Evolutionary conservation across 441 rosid species (phyloP).

Genomic region (Erodium trifolium): DNA sequence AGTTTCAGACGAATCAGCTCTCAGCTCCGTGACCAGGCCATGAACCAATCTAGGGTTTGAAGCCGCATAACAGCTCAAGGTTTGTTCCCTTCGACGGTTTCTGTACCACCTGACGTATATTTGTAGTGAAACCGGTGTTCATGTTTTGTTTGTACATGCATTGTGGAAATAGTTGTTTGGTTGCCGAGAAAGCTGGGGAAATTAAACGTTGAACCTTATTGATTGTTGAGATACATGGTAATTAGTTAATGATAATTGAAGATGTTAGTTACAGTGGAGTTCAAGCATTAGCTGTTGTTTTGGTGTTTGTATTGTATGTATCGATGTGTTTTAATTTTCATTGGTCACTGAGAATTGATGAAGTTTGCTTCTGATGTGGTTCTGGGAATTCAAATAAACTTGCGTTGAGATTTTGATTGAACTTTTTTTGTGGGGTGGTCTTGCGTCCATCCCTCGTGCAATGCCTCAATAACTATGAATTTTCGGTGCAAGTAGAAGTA

Average conservation of each 20-base stretch:
- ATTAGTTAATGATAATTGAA: not conserved
- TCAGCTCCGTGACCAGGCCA: constrained; percentile 2
- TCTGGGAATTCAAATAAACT: not conserved
- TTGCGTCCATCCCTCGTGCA: not conserved
- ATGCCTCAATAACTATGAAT: not conserved
- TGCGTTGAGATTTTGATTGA: not conserved
- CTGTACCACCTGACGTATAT: not conserved
- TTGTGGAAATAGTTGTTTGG: constrained; percentile 8
- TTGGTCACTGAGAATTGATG: not conserved
- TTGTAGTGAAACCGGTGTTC: not conserved
- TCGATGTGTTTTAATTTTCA: not conserved
- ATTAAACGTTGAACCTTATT: not conserved
- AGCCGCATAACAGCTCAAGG: not conserved
- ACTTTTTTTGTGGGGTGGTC: not conserved
- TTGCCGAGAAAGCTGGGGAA: constrained; percentile 1
- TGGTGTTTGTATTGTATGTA: not conserved
- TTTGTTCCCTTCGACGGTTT: not conserved
- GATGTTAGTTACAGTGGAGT: not conserved
- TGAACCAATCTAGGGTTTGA: constrained; percentile 7
- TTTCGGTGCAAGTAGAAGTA: not conserved
- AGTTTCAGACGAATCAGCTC: not conserved
- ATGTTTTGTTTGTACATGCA: not conserved
- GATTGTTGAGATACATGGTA: not conserved
- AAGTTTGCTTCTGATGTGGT: not conserved
- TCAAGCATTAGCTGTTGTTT: not conserved